phyloP scores from a whole-genome alignment of 768 basidiomycete genomes.

The Trametes coccinea region DNA sequence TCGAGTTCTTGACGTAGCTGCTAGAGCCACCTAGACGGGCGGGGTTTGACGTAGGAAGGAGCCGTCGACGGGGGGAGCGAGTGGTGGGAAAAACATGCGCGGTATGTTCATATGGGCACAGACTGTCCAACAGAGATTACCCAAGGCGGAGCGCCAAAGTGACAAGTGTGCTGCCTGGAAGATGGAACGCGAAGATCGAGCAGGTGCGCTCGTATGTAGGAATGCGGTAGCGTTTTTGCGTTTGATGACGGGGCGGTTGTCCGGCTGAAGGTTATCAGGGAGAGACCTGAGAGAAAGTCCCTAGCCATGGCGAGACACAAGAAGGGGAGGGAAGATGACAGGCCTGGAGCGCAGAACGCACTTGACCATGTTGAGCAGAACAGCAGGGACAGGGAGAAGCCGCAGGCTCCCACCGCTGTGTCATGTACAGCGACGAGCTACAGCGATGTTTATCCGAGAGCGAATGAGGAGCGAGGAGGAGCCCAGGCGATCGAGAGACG shows the following conservation, averaged over 20 bases:
- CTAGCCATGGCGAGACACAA: constrained; percentile 1
- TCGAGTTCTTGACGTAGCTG: constrained; percentile 1
- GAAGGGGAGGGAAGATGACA: constrained; percentile 14
- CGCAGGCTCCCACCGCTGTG: constrained; percentile 14
- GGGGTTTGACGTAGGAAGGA: constrained; percentile 6
- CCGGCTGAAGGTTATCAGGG: constrained; percentile 12
- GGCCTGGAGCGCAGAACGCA: constrained; percentile 16
- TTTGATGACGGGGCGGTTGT: constrained; percentile 7
- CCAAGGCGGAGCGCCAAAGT: constrained; percentile 16
- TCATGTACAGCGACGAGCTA: constrained; percentile 6
- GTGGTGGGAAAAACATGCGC: constrained; percentile 13
- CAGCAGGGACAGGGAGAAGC: constrained; percentile 12
- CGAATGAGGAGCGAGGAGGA: constrained; percentile 10
- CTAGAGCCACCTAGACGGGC: constrained; percentile 18
- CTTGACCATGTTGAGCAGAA: constrained; percentile 17
- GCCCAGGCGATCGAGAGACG: background rate
- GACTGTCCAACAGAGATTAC: constrained; percentile 7
- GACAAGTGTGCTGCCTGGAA: background rate
- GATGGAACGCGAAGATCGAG: constrained; percentile 15
- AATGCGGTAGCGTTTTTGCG: constrained; percentile 15
- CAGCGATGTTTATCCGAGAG: constrained; percentile 20
- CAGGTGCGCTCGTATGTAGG: background rate
- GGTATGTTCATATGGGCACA: constrained; percentile 14
- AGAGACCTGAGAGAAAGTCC: background rate
- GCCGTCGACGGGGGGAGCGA: background rate